Conservation (phyloP, 257 asterid species). For the Ligustrum vulgare region DNA sequence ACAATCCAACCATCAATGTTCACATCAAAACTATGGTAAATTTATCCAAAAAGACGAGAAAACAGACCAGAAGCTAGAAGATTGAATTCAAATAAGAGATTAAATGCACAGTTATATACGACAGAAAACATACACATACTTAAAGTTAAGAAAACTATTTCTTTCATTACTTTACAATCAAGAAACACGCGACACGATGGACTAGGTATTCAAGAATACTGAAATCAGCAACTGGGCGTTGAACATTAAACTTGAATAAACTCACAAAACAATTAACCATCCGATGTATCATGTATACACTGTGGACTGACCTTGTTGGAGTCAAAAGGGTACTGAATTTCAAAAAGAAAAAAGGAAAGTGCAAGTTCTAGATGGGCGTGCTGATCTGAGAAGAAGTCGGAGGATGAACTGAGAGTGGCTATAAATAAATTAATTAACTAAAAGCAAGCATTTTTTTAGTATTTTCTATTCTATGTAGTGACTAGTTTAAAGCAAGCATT, state of each 20-base stretch:
- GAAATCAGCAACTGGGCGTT: too few species aligned
- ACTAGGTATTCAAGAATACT: too few species aligned
- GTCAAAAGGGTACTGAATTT: not conserved
- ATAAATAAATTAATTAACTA: not conserved
- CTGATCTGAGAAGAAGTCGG: not conserved
- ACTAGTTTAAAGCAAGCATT: not conserved
- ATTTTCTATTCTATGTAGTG: not conserved
- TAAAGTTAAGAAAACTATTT: not conserved
- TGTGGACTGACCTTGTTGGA: too few species aligned
- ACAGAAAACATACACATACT: not conserved
- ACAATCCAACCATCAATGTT: not conserved
- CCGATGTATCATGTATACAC: too few species aligned
- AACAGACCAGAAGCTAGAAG: not conserved
- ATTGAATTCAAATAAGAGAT: not conserved
- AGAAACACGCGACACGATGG: not conserved
- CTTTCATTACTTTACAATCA: not conserved
- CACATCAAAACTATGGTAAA: not conserved
- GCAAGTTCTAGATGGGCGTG: not conserved
- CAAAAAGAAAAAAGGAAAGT: not conserved
- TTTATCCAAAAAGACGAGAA: not conserved
- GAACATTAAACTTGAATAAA: too few species aligned
- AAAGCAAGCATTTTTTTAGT: not conserved
- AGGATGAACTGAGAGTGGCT: not conserved
- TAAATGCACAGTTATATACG: not conserved
- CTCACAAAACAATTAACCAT: too few species aligned